These are phyloP conservation scores for Oenanthe javanica DNA, from an alignment of 140 eudicot genomes.

Conservation along the genomic window DNA sequence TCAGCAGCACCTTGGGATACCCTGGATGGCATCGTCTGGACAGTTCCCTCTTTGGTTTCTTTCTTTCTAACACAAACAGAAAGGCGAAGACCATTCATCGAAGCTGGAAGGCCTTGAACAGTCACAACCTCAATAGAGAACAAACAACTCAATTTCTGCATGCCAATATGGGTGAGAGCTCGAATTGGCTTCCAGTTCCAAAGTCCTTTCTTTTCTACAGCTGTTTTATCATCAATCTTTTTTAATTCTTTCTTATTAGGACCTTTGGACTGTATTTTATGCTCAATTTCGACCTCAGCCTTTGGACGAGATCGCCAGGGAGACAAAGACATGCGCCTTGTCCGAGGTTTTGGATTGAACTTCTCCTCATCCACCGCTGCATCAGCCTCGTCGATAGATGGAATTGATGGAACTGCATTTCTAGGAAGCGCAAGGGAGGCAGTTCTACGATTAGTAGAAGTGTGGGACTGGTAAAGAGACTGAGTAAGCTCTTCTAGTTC, in stretches of 20 bases:
- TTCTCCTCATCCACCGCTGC: constrained; percentile 14
- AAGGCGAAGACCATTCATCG: constrained; percentile 91
- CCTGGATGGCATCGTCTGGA: constrained; percentile 95
- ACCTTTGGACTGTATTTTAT: constrained; percentile 7
- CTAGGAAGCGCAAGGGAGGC: constrained; percentile 81
- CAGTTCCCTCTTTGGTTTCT: constrained; percentile 81
- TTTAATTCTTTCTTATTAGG: constrained; percentile 18
- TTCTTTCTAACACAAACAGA: constrained; percentile 81
- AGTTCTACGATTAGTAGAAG: constrained; percentile 56
- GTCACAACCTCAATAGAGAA: constrained; percentile 87
- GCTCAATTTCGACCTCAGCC: constrained; percentile 19
- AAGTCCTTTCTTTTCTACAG: constrained; percentile 54
- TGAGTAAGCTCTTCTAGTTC: constrained; percentile 86
- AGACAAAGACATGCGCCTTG: constrained; percentile 78
- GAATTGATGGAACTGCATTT: constrained; percentile 49
- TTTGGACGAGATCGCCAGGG: constrained; percentile 78
- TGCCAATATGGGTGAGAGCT: constrained; percentile 65
- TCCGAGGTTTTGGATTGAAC: constrained; percentile 57
- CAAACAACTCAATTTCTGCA: constrained; percentile 84
- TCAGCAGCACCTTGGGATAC: constrained; percentile 98
- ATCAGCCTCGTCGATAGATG: constrained; percentile 29
- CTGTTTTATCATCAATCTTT: constrained; percentile 19
- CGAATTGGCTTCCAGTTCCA: constrained; percentile 98
- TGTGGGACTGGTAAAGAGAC: constrained; percentile 55
- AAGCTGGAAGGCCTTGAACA: constrained; percentile 66